Evolutionary conservation across 805 yeast genomes (phyloP), one percentile per base, ranked within the genome.

Genomic region (Starmerella sp.): DNA sequence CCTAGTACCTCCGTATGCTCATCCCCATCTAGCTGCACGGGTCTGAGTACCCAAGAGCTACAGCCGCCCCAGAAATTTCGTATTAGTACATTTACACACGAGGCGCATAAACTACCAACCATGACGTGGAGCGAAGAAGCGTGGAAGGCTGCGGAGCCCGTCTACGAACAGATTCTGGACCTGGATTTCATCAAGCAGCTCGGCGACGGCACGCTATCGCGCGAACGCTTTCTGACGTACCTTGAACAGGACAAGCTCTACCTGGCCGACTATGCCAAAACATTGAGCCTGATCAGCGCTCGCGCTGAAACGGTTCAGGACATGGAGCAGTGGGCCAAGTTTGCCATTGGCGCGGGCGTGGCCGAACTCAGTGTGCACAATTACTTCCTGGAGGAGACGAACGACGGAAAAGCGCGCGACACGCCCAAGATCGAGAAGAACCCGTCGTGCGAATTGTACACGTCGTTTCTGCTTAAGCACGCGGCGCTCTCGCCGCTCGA

Each of bases 81-180:
- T 22, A 22, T 22, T 22, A 22, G 22, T 22, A 17, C 29, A 3
- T n/a, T 28, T 43, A 31, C 48, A 31, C 48, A 8, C 36, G 28
- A 30, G 11, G 1, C 9, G 10, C 29, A 30, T n/a, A 22, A 30
- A 15, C 11, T 28, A 13, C 10, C 15, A n/a, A 34, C 1, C 13
- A 59, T 59, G 62, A 30, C 52, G 6, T 60, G 63, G 63, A 54
- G 56, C 29, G 57, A 57, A 34, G 62, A 56, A 11, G 63, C 62
- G 1, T 60, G 62, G 62, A 37, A 48, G 22, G 58, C 54, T 5
- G 54, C 51, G 29, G 60, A 54, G 42, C 37, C 28, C 30, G 52
- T 60, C 28, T 60, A 54, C 53, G 32, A 28, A 5, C 32, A 48
- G 39, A 57, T 59, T n/a, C 54, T 60, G 32, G 50, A 51, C 10